phyloP scores from a whole-genome alignment of 2,329 filamentous ascomycete species.

The Simplicillium sp. region DNA sequence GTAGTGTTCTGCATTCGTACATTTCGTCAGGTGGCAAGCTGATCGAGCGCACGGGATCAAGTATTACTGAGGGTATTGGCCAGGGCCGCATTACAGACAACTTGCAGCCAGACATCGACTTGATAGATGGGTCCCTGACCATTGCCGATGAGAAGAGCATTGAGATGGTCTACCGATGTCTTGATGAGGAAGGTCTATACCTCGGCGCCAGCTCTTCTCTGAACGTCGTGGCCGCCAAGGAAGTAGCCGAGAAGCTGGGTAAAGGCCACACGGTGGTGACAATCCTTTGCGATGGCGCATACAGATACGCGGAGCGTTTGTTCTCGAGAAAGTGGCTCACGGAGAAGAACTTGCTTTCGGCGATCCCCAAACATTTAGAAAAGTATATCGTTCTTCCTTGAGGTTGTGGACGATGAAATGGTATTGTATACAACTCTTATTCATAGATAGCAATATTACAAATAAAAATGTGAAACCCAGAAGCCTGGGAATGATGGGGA shows the following conservation, averaged over 20 bases:
- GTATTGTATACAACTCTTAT: constrained; percentile 9
- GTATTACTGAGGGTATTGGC: constrained; percentile 96
- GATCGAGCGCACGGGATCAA: constrained; percentile 70
- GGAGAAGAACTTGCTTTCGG: constrained; percentile 71
- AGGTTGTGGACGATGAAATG: constrained; percentile 4
- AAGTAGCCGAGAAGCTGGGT: constrained; percentile 84
- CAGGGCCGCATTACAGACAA: constrained; percentile 97
- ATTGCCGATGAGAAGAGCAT: constrained; percentile 92
- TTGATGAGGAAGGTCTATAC: constrained; percentile 94
- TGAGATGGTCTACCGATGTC: constrained; percentile 92
- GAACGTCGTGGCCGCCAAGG: constrained; percentile 91
- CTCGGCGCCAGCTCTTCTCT: constrained; percentile 87
- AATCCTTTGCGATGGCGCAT: constrained; percentile 91
- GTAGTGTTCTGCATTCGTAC: constrained; percentile 87
- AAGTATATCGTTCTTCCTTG: constrained; percentile 92
- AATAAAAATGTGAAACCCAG: constrained; percentile 11
- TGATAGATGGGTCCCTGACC: constrained; percentile 75
- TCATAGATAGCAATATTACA: constrained; percentile 9
- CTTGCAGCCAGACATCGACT: constrained; percentile 70
- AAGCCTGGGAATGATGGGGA: not conserved
- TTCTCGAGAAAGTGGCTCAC: constrained; percentile 89
- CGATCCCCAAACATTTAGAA: constrained; percentile 75
- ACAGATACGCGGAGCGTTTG: constrained; percentile 86
- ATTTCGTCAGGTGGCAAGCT: constrained; percentile 77
- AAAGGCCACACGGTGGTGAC: constrained; percentile 88